Evolutionary conservation across 108 stramenopile genomes (phyloP).

Genomic region (Mediolabrus comicus): DNA sequence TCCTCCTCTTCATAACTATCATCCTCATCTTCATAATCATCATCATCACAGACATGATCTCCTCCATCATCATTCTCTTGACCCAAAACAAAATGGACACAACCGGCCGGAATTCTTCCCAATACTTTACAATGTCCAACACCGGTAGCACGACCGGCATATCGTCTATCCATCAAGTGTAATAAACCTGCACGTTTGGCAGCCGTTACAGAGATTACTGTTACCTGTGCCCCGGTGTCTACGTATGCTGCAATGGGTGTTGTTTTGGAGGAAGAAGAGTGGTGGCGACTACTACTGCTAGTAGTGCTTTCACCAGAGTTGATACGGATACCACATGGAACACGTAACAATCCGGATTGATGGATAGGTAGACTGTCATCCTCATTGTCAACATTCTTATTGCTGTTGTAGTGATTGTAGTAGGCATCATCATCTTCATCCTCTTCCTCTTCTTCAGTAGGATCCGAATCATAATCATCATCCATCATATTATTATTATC

Average conservation of each 20-base stretch:
- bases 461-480: background rate
- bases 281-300: background rate
- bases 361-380: background rate
- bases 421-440: background rate
- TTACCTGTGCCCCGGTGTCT: constrained; percentile 70
- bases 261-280: background rate
- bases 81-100: constrained; percentile 41
- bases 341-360: background rate
- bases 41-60: background rate
- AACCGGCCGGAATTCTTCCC: constrained; percentile 57
- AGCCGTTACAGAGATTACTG: constrained; percentile 55
- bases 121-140: constrained; percentile 60
- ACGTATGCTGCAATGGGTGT: constrained; percentile 53
- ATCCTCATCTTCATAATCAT: background rate
- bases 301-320: background rate
- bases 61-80: constrained; percentile 16
- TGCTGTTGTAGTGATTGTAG: background rate
- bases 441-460: background rate
- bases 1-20: background rate
- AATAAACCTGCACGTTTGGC: constrained; percentile 48
- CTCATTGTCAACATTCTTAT: background rate
- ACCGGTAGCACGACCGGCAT: constrained; percentile 63
- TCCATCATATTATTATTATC: too few relatives aligned
- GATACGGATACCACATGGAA: background rate
- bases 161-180: constrained; percentile 63